Evolutionary conservation across 1,284 basidiomycete genomes (phyloP), one percentile per base, ranked within the genome.

Genomic region (Wolfiporia cocos): DNA sequence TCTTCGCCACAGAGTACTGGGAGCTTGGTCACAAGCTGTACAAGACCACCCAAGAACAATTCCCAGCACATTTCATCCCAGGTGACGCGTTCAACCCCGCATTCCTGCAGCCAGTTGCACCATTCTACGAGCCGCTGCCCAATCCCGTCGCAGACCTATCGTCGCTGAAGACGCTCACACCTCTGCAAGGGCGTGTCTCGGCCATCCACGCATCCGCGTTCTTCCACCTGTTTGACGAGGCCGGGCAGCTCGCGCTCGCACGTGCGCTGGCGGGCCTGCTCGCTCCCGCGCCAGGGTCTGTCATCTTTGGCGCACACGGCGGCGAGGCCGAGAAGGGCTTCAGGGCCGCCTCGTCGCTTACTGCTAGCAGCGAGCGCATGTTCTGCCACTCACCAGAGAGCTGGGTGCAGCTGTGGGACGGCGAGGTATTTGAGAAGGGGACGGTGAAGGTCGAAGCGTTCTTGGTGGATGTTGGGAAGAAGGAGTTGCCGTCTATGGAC

Each of bases 381-480:
- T 63, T 67, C 49, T 51, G 54, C 29, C 62, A 69, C 34, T 53
- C 44, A 3, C 65, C 68, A 1, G 60, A 67, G 41, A 65, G 59
- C 38, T 73, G 68, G 67, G 48, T 44, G 21, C 61, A 62, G 42
- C 50, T 73, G 30, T 74, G 71, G 71, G 59, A 68, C 43, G 64
- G 61, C 11, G 46, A 57, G 43, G 56, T 72, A 11, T 71, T 71
- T 39, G 7, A 17, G 32, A 33, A 33, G 15, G 32, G 32, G 17
- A 17, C 32, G 11, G 32, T 33, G 32, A 33, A 52, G 52, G 46
- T 68, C 7, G 55, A 64, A 22, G 58, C 61, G n/a, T 12, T 10
- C 12, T 20, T 50, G 6, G 29, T 18, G 26, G 38, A 32, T 4
- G 20, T 39, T 22, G 15, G n/a, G 5, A 14, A 23, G 15, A 21